Evolutionary conservation across 192 early-diverging fungal genomes (phyloP).

Genomic region (Gamsiella multidivaricata): DNA sequence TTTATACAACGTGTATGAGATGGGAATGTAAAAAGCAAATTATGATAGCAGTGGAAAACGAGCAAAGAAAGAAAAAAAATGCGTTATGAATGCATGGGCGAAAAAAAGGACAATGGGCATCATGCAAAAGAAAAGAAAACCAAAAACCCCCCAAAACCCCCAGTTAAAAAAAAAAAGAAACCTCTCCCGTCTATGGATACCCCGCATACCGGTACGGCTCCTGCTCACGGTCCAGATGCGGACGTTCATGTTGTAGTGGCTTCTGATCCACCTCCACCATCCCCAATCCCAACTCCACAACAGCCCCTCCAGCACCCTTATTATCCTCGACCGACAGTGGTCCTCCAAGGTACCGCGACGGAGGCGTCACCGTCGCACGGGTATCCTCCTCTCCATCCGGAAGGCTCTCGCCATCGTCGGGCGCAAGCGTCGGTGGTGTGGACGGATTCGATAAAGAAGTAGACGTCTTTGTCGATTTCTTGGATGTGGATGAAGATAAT

Average conservation of each 20-base stretch:
- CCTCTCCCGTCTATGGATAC: background rate
- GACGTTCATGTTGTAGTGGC: background rate
- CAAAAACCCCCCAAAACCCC: background rate
- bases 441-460: slow-evolving; percentile 12
- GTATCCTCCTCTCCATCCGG: background rate
- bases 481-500: background rate
- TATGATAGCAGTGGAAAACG: background rate
- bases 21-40: too few species aligned
- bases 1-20: too few species aligned
- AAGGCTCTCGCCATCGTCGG: slow-evolving; percentile 19
- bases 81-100: background rate
- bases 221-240: too few species aligned
- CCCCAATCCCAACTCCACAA: slow-evolving; percentile 3
- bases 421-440: slow-evolving; percentile 15
- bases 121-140: background rate
- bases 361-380: background rate
- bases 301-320: too few species aligned
- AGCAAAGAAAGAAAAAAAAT: background rate
- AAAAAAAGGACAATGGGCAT: background rate
- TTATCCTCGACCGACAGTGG: too few species aligned
- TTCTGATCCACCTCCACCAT: slow-evolving; percentile 22
- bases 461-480: background rate
- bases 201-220: background rate
- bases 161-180: background rate
- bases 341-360: too few species aligned